A percentile compares a stretch with the other conserved stretches of the same genome.
Evolutionary conservation across 2,329 filamentous ascomycete species (phyloP).

Genomic region (Ophiosphaerella korrae): DNA sequence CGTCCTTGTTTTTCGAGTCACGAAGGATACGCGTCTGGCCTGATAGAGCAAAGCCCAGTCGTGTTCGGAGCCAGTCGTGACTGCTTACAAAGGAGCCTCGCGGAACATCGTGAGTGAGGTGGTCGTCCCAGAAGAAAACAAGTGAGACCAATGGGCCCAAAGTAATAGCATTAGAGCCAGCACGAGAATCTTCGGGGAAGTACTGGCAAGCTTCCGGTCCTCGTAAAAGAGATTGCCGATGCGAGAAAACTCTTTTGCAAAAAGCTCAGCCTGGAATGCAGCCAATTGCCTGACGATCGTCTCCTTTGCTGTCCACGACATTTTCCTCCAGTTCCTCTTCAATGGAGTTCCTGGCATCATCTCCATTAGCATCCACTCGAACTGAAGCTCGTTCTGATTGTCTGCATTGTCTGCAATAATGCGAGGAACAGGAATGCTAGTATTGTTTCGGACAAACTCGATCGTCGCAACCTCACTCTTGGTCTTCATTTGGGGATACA

Average conservation of each 20-base stretch:
- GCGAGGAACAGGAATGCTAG: constrained; percentile 21
- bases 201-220: too few species aligned
- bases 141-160: constrained; percentile 6
- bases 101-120: constrained; percentile 4
- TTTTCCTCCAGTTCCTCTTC: constrained; percentile 1
- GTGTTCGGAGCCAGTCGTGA: constrained; percentile 8
- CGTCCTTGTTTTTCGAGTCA: constrained; percentile 10
- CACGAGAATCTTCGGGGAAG: too few species aligned
- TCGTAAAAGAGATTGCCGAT: constrained; percentile 2
- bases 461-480: constrained; percentile 25
- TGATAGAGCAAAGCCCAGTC: constrained; percentile 1
- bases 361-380: constrained; percentile 35
- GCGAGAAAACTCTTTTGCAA: background rate
- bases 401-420: constrained; percentile 11
- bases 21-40: constrained; percentile 4
- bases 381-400: constrained; percentile 22
- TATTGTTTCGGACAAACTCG: constrained; percentile 15
- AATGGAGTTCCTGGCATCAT: constrained; percentile 13
- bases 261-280: constrained; percentile 1
- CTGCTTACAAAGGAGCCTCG: constrained; percentile 10
- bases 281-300: too few species aligned
- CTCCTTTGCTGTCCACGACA: constrained; percentile 6
- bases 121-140: constrained; percentile 7
- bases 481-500: constrained; percentile 20
- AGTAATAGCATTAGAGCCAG: background rate